These are phyloP conservation scores for Arachis stenosperma DNA, from an alignment of 306 rosid genomes.

Conservation along the genomic window DNA sequence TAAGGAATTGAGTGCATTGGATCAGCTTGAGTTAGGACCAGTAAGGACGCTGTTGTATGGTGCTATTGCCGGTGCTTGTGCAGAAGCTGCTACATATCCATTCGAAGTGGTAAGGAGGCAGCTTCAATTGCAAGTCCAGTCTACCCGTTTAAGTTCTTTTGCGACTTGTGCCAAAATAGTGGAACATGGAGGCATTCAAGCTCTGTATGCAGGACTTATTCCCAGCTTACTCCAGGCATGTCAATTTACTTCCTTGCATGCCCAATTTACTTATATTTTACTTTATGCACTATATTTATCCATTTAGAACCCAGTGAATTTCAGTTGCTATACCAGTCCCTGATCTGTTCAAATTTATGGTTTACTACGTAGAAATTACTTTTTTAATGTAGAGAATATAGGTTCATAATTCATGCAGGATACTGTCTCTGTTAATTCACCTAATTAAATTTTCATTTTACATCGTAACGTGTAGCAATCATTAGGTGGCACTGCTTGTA, in stretches of 20 bases:
- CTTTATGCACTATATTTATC: conserved; percentile 17
- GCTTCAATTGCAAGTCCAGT: conserved; percentile 90
- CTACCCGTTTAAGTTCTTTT: conserved; percentile 75
- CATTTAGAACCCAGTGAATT: neutral
- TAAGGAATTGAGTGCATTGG: conserved; percentile 74
- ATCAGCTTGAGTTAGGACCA: conserved; percentile 94
- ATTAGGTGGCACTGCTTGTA: conserved; percentile 30
- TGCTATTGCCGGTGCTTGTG: conserved; percentile 96
- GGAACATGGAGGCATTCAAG: conserved; percentile 84
- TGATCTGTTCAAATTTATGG: conserved; percentile 16
- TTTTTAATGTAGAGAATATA: conserved; percentile 5
- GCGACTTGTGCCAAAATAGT: conserved; percentile 77
- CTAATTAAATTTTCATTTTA: conserved; percentile 24
- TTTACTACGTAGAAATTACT: neutral
- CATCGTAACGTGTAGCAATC: conserved; percentile 12
- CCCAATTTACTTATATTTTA: conserved; percentile 10
- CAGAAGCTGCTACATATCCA: conserved; percentile 93
- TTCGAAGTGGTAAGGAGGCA: conserved; percentile 91
- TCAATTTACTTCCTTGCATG: conserved; percentile 30
- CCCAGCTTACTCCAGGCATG: conserved; percentile 97
- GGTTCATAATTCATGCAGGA: conserved; percentile 13
- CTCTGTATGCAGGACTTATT: conserved; percentile 91
- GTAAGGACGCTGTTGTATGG: conserved; percentile 80
- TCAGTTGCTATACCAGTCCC: conserved; percentile 1
- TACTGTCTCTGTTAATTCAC: conserved; percentile 12